Conservation (phyloP, 2,329 filamentous ascomycete genomes). For the Microdochium nivale region DNA sequence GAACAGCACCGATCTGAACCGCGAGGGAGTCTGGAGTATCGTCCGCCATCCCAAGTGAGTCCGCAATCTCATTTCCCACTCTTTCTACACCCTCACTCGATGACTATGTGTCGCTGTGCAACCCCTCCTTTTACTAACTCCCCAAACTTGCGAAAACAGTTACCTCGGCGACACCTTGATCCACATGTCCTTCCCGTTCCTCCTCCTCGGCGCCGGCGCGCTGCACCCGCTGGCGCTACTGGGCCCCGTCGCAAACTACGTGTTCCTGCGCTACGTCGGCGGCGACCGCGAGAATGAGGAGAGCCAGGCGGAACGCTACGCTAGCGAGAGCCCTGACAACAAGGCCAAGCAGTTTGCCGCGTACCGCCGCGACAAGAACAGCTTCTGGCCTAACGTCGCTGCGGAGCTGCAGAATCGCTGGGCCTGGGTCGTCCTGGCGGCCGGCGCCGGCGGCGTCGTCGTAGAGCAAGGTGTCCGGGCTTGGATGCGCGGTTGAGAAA, state of each 20-base stretch:
- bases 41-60: conserved; percentile 54
- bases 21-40: conserved; percentile 52
- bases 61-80: too few species aligned
- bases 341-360: conserved; percentile 44
- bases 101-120: conserved; percentile 2
- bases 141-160: conserved; percentile 21
- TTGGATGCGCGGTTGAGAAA: neutral
- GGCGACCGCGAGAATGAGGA: conserved; percentile 47
- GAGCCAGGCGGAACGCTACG: conserved; percentile 42
- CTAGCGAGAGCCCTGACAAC: conserved; percentile 38
- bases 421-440: conserved; percentile 42
- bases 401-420: conserved; percentile 45
- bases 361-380: conserved; percentile 46
- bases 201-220: conserved; percentile 44
- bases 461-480: conserved; percentile 26
- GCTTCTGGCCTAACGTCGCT: conserved; percentile 47
- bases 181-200: conserved; percentile 49
- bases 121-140: too few species aligned
- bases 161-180: conserved; percentile 53
- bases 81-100: neutral
- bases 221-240: conserved; percentile 45
- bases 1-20: conserved; percentile 29
- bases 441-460: conserved; percentile 37
- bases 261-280: conserved; percentile 46
- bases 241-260: conserved; percentile 48